Evolutionary conservation across 176 grass and related monocot species (phyloP).

Genomic region (Triticum aestivum): DNA sequence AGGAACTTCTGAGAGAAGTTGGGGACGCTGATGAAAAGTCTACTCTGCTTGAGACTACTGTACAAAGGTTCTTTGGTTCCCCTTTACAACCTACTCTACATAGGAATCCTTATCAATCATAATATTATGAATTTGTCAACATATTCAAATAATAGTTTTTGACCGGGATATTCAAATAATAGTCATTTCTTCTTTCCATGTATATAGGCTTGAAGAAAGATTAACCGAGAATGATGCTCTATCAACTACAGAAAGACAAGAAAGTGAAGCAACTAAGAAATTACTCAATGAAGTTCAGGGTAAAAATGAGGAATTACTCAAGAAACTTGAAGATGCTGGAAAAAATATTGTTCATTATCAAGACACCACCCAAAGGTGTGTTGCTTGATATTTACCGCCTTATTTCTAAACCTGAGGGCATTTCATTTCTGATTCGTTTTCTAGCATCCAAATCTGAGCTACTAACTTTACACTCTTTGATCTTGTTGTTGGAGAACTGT

Average conservation of each 20-base stretch:
- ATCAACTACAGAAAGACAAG: constrained; percentile 50
- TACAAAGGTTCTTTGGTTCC: constrained; percentile 55
- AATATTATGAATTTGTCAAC: constrained; percentile 1
- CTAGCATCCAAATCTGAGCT: constrained; percentile 11
- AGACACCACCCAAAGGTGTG: constrained; percentile 56
- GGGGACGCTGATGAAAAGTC: constrained; percentile 63
- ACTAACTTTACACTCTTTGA: neutral
- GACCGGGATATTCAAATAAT: constrained; percentile 4
- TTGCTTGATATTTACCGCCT: constrained; percentile 24
- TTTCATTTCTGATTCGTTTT: constrained; percentile 31
- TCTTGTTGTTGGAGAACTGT: constrained; percentile 26
- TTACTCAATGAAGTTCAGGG: constrained; percentile 51
- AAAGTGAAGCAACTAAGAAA: constrained; percentile 61
- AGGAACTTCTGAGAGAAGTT: constrained; percentile 59
- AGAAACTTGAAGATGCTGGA: constrained; percentile 58
- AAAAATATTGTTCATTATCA: constrained; percentile 52
- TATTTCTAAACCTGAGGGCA: neutral
- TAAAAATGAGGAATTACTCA: constrained; percentile 52
- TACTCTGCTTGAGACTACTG: constrained; percentile 48
- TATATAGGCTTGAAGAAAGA: constrained; percentile 81
- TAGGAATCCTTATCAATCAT: constrained; percentile 8
- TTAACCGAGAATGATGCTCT: constrained; percentile 58
- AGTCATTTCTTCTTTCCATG: constrained; percentile 31
- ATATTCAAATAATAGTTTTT: constrained; percentile 7
- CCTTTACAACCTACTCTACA: constrained; percentile 14